These are phyloP conservation scores for Zygotorulaspora danielsina DNA, from an alignment of 805 yeast genomes.

Conservation along the genomic window DNA sequence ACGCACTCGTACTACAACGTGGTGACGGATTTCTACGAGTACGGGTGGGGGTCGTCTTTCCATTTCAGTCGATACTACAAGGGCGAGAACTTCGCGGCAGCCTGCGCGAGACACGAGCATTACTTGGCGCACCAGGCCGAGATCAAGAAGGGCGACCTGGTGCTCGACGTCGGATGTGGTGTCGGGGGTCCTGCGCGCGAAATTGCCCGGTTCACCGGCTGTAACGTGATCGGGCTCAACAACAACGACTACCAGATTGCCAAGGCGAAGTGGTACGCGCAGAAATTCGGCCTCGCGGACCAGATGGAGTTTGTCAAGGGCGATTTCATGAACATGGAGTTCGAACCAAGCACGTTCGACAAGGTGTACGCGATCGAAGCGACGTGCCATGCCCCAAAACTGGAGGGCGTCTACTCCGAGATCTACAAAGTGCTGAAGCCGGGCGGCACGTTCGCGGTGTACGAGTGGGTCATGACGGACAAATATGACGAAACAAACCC, in stretches of 20 bases:
- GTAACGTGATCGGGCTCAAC: slow-evolving; percentile 83
- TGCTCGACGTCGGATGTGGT: slow-evolving; percentile 97
- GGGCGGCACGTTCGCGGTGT: slow-evolving; percentile 96
- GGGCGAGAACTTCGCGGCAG: slow-evolving; percentile 92
- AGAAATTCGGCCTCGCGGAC: slow-evolving; percentile 57
- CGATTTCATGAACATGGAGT: slow-evolving; percentile 99
- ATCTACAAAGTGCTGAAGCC: slow-evolving; percentile 94
- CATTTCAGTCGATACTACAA: slow-evolving; percentile 91
- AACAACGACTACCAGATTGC: slow-evolving; percentile 96
- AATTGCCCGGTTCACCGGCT: slow-evolving; percentile 85
- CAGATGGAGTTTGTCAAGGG: slow-evolving; percentile 89
- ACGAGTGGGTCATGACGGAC: slow-evolving; percentile 99
- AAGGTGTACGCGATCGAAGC: slow-evolving; percentile 99
- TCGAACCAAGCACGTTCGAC: slow-evolving; percentile 83
- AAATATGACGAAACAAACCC: slow-evolving; percentile 79
- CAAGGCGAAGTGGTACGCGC: slow-evolving; percentile 81
- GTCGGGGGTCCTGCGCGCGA: slow-evolving; percentile 99
- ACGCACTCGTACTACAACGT: slow-evolving; percentile 95
- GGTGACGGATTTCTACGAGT: slow-evolving; percentile 96
- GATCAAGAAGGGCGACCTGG: slow-evolving; percentile 73
- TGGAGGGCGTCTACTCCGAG: slow-evolving; percentile 93
- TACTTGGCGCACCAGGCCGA: slow-evolving; percentile 85
- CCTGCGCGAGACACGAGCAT: slow-evolving; percentile 96
- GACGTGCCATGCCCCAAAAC: slow-evolving; percentile 93
- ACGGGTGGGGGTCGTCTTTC: slow-evolving; percentile 99